Percentiles rank a stretch among this genome's conserved stretches.
Evolutionary conservation across 2,329 filamentous ascomycete genomes (phyloP).

Genomic region (Xylariomycetidae sp.): DNA sequence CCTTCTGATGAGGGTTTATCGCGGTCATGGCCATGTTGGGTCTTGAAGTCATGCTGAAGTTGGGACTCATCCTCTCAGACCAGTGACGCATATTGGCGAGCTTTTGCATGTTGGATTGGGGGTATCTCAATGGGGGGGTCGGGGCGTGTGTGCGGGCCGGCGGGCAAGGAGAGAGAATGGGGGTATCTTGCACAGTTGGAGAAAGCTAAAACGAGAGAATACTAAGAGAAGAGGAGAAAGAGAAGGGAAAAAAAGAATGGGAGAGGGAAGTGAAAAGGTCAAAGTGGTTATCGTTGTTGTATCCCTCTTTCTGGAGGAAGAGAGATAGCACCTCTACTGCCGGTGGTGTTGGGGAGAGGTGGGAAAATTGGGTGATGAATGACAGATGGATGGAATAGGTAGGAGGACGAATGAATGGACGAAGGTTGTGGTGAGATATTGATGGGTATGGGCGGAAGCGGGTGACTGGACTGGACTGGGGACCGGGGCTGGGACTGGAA

Average conservation of each 20-base stretch:
- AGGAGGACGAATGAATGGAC: constrained; percentile 14
- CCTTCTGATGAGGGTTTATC: constrained; percentile 55
- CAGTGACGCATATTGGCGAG: constrained; percentile 66
- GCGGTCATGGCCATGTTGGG: constrained; percentile 52
- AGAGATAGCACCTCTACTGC: constrained; percentile 19
- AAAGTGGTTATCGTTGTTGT: constrained; percentile 17
- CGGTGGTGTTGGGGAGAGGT: constrained; percentile 14
- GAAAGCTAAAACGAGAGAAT: constrained; percentile 9
- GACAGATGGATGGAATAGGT: too few relatives aligned
- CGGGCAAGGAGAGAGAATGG: too few relatives aligned
- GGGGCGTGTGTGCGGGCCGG: too few relatives aligned
- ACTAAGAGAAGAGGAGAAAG: constrained; percentile 14
- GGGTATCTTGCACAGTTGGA: constrained; percentile 6
- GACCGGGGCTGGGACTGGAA: too few relatives aligned
- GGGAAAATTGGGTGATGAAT: constrained; percentile 19
- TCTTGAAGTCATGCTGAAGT: constrained; percentile 57
- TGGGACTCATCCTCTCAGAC: constrained; percentile 64
- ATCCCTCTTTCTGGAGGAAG: constrained; percentile 15
- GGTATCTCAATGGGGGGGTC: too few relatives aligned
- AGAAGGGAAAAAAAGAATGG: constrained; percentile 17
- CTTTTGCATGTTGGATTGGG: constrained; percentile 58
- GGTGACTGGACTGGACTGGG: too few relatives aligned
- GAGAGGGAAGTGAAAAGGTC: constrained; percentile 15
- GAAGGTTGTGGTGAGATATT: constrained; percentile 21
- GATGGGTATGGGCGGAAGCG: constrained; percentile 15